A percentile compares a stretch with the other conserved stretches of the same genome.
Evolutionary conservation across 495 filamentous ascomycete species (phyloP).

Genomic region (Tirmania nivea): DNA sequence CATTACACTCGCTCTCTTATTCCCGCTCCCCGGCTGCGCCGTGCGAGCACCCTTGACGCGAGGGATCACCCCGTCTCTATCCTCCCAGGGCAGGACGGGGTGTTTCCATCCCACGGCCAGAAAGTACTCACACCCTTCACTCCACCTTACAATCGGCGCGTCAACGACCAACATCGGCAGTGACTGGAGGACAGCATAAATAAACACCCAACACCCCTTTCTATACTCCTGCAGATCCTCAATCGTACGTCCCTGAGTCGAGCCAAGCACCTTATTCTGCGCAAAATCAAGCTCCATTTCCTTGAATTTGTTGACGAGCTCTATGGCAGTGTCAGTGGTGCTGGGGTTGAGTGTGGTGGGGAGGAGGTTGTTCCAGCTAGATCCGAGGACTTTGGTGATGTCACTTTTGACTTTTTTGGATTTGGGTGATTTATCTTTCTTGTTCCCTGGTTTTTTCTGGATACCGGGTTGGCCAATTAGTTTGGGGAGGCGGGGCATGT

Average conservation of each 20-base stretch:
- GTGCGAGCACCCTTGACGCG: not conserved
- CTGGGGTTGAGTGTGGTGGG: not conserved
- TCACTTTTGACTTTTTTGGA: constrained; percentile 47
- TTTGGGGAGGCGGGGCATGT: constrained; percentile 52
- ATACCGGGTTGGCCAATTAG: constrained; percentile 24
- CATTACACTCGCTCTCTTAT: constrained; percentile 52
- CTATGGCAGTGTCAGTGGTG: constrained; percentile 23
- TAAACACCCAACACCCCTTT: constrained; percentile 79
- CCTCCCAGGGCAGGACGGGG: constrained; percentile 56
- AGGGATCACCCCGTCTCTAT: constrained; percentile 29
- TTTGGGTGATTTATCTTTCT: constrained; percentile 40
- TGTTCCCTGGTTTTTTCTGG: constrained; percentile 33
- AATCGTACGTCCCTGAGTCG: constrained; percentile 20
- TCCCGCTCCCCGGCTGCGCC: constrained; percentile 21
- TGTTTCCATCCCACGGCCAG: constrained; percentile 76
- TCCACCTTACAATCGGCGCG: constrained; percentile 53
- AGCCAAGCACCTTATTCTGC: constrained; percentile 28
- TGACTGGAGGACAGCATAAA: constrained; percentile 76
- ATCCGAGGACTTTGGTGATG: not conserved
- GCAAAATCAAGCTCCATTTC: constrained; percentile 62
- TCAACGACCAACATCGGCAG: constrained; percentile 80
- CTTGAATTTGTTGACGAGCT: constrained; percentile 60
- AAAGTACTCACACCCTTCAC: constrained; percentile 81
- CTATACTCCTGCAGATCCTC: constrained; percentile 58
- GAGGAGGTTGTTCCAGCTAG: not conserved